Evolutionary conservation across 2,329 filamentous ascomycete genomes (phyloP), one percentile per base, ranked within the genome.

Genomic region (Fusarium denticulatum): DNA sequence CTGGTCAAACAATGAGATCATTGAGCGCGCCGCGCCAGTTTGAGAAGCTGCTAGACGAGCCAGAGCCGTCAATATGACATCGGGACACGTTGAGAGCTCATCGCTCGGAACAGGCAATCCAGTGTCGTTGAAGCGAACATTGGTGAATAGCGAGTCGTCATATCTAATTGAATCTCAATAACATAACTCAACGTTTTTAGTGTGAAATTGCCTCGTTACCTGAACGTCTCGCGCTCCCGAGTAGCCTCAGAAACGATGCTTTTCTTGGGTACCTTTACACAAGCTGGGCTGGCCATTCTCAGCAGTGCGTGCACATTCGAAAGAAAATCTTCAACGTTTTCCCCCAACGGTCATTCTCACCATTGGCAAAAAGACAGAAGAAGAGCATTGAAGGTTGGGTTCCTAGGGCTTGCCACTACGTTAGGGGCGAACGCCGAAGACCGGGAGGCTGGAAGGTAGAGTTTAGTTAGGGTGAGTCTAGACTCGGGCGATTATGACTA

Each of bases 1-100:
- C 5, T 79, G 80, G 69, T 88, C 87, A 69, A 89, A 88, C 24
- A 89, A 79, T 1, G 87, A 88, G 61, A 89, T 82, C 30, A 88
- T 72, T 14, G 81, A 79, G 34, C 86, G 82, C 15, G 81, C 77
- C 10, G 80, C 81, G 22, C 83, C 80, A 14, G 88, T 79, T 16
- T 85, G 82, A 56, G 83, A 77, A 18, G 83, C 81, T 1, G 82
- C 86, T 7, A 89, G 81, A 67, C 89, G 86, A 40, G 86, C 85
- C 45, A 88, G 84, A 3, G 85, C 83, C 1, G 85, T 87, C 37
- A 89, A 78, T 57, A 80, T 80, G 9, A 80, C 74, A 65, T 86
- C 84, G 32, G 73, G 63, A 26, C 78, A 77, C 10, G 79, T 78
- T 6, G 71, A n/a, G 18, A 82, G 74, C 24, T 77, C 69, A 11